Base-by-base conservation (phyloP, 352 stramenopile genomes). In the Phytophthora citrophthora region DNA sequence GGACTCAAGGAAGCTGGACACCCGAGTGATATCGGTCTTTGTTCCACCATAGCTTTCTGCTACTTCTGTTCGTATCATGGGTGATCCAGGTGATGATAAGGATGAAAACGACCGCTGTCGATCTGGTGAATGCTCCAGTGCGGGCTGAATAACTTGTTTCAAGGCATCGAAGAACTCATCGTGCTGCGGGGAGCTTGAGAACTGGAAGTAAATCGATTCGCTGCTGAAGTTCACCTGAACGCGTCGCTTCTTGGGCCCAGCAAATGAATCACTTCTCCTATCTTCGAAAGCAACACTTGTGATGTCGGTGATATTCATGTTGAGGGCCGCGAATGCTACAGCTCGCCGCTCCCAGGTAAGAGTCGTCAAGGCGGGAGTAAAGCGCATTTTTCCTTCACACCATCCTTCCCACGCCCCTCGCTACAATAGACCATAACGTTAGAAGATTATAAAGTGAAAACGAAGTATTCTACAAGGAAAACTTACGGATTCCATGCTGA, bases 371-470 rank as follows among this genome's bases (percentile, higher is more conserved):
- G 68, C 49, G 27, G 40, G 11, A 48, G 48, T 62, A 53, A 62
- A n/a, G 39, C 53, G 70, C 18, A 74, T 43, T 45, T 57, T 18
- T 1, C 66, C 66, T 71, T 74, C 61, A 15, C 54, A 60, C 66
- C 66, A 74, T 2, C 49, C 61, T 18, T 71, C 66, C 60, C 61
- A 70, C 16, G 48, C 54, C 16, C 66, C 61, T n/a, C 60, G 66
- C 66, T 74, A 23, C 18, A 57, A 56, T 24, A 20, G 9, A 34
- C 29, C 29, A 13, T 12, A 4, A 34, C 2, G 29, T 34, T 34
- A 13, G 9, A 10, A 34, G 4, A 34, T 12, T 11, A 32, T 1
- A 32, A 7, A 34, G 2, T 12, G 26, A 13, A 13, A 12, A 34
- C 12, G 29, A 32, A 32, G 8, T 32, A 32, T 3, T 13, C 4